Evolutionary conservation across 306 rosid species (phyloP).

Genomic region (Casuarina glauca): DNA sequence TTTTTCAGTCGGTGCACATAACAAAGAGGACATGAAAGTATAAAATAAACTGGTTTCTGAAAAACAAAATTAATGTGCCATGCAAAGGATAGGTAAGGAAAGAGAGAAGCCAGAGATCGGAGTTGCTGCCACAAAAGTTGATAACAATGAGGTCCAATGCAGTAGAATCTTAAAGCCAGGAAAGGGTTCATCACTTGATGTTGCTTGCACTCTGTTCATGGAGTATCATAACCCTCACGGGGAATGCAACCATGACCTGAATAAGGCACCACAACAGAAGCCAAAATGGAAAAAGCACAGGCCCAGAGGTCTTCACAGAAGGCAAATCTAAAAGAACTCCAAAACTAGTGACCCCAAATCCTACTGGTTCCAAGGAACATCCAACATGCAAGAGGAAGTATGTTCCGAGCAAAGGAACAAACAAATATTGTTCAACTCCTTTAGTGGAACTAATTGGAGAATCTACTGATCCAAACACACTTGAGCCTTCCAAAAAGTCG

Average conservation of each 20-base stretch:
- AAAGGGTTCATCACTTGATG: constrained; percentile 31
- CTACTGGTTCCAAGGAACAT: constrained; percentile 8
- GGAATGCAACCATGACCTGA: constrained; percentile 38
- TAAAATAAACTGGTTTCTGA: constrained; percentile 32
- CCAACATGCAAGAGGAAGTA: too few species aligned
- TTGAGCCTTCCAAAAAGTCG: too few species aligned
- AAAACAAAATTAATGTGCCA: constrained; percentile 22
- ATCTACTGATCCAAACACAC: too few species aligned
- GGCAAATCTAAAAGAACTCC: constrained; percentile 53
- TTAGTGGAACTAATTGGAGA: too few species aligned
- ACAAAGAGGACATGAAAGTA: constrained; percentile 30
- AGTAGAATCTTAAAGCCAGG: constrained; percentile 27
- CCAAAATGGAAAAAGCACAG: constrained; percentile 68
- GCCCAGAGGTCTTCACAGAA: constrained; percentile 79
- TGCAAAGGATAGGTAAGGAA: constrained; percentile 26
- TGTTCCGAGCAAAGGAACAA: too few species aligned
- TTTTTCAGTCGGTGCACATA: constrained; percentile 43
- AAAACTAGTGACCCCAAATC: constrained; percentile 45
- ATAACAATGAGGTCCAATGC: constrained; percentile 26
- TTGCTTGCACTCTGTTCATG: constrained; percentile 34
- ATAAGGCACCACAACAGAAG: constrained; percentile 51
- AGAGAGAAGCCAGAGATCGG: constrained; percentile 27
- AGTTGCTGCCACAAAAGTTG: constrained; percentile 26
- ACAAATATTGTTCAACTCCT: too few species aligned
- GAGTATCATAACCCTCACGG: constrained; percentile 38